Evolutionary conservation across 2,329 filamentous ascomycete genomes (phyloP).

Genomic region (Chaetothyriales sp.): DNA sequence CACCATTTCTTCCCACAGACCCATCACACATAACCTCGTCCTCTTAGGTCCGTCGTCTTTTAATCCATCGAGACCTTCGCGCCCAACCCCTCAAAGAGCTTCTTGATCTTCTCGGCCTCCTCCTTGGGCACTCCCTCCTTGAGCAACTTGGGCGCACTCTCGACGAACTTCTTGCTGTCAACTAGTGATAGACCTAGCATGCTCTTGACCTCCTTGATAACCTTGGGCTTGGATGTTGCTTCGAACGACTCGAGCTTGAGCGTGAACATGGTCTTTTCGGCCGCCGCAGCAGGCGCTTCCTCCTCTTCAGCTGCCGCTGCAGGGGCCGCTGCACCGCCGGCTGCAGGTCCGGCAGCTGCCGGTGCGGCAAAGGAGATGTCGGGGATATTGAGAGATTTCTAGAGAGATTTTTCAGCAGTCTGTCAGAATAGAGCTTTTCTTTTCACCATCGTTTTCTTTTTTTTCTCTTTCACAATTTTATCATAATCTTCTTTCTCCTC

Average conservation of each 20-base stretch:
- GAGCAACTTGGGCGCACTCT: conserved; percentile 90
- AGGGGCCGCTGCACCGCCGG: conserved; percentile 46
- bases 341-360: conserved; percentile 46
- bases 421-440: not conserved
- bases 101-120: conserved; percentile 96
- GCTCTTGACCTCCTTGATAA: conserved; percentile 99
- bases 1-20: not conserved
- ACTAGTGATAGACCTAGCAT: conserved; percentile 90
- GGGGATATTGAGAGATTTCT: conserved; percentile 93
- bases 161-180: conserved; percentile 99
- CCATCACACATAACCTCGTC: not conserved
- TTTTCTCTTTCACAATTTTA: not conserved
- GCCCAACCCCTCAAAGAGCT: conserved; percentile 82
- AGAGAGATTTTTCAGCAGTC: conserved; percentile 5
- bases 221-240: conserved; percentile 79
- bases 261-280: conserved; percentile 94
- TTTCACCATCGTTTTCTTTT: not conserved
- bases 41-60: not conserved
- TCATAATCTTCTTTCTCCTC: too few species aligned
- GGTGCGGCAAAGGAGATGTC: conserved; percentile 91
- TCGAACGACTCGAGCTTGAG: conserved; percentile 89
- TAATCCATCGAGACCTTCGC: conserved; percentile 87
- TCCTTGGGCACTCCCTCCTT: conserved; percentile 99
- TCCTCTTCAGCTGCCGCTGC: conserved; percentile 53
- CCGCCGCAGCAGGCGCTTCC: conserved; percentile 72